Percentiles rank a stretch among this genome's conserved stretches.
Conservation (phyloP, 768 basidiomycete species). For the Amanita polypyramis region DNA sequence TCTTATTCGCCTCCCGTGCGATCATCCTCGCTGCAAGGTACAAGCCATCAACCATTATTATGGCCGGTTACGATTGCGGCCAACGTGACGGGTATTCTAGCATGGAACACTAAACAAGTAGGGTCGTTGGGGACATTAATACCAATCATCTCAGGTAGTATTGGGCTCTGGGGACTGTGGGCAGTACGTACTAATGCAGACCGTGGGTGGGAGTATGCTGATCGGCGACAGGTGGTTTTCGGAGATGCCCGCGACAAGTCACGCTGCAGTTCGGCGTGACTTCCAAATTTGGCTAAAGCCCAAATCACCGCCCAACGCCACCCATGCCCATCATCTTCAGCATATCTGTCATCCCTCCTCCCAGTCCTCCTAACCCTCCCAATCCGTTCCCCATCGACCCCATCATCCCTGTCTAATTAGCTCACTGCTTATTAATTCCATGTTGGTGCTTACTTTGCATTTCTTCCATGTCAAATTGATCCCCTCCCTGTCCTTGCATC, state of each 20-base stretch:
- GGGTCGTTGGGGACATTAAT: conserved; percentile 36
- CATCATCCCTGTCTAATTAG: conserved; percentile 63
- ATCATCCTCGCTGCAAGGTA: conserved; percentile 14
- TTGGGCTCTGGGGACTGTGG: too few relatives aligned
- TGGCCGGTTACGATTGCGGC: conserved; percentile 46
- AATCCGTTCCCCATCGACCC: conserved; percentile 68
- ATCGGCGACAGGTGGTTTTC: background rate
- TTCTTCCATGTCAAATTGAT: conserved; percentile 87
- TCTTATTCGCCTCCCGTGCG: conserved; percentile 30
- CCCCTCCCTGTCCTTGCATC: conserved; percentile 92
- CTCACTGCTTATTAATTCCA: background rate
- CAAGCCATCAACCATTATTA: conserved; percentile 49
- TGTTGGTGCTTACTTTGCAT: conserved; percentile 62
- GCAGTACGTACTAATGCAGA: too few relatives aligned
- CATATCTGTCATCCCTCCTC: conserved; percentile 68
- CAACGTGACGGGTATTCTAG: conserved; percentile 44
- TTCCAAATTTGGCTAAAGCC: background rate
- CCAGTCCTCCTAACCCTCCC: conserved; percentile 51
- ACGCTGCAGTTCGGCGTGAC: conserved; percentile 3
- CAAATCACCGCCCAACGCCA: conserved; percentile 24
- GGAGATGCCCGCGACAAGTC: conserved; percentile 2
- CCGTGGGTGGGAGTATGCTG: conserved; percentile 8
- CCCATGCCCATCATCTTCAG: conserved; percentile 88
- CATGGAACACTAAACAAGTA: conserved; percentile 52
- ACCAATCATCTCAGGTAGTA: too few relatives aligned